Percentiles rank a stretch among this genome's conserved stretches.
Conservation (phyloP, 306 rosid genomes). For the Castanea mollissima region DNA sequence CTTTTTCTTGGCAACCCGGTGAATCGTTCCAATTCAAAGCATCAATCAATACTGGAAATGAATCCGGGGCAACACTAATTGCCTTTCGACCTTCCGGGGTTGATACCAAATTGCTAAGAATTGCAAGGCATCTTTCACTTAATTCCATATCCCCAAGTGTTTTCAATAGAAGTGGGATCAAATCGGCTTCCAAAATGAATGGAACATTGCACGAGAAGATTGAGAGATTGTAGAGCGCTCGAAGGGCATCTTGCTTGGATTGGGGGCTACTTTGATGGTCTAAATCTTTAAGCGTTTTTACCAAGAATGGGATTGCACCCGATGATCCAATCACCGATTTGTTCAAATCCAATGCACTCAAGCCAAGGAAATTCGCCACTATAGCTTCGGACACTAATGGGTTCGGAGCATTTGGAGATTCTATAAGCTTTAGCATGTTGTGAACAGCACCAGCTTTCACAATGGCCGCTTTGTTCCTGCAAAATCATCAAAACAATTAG, state of each 20-base stretch:
- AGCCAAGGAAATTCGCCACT: conserved; percentile 85
- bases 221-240: conserved; percentile 90
- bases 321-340: conserved; percentile 92
- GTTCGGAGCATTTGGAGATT: conserved; percentile 42
- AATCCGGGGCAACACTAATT: conserved; percentile 46
- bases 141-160: conserved; percentile 79
- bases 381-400: conserved; percentile 74
- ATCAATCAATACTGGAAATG: conserved; percentile 60
- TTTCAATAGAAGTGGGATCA: conserved; percentile 53
- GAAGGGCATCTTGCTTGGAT: conserved; percentile 80
- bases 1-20: conserved; percentile 87
- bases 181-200: conserved; percentile 62
- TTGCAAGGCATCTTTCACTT: conserved; percentile 71
- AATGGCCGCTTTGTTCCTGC: conserved; percentile 90
- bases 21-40: conserved; percentile 86
- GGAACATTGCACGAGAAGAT: conserved; percentile 59
- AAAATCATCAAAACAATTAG: conserved; percentile 9
- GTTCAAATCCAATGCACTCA: conserved; percentile 88
- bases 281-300: conserved; percentile 47
- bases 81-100: conserved; percentile 81
- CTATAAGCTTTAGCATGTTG: conserved; percentile 83
- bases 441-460: conserved; percentile 87
- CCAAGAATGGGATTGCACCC: conserved; percentile 83
- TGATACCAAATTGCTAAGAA: conserved; percentile 68
- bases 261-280: conserved; percentile 42